phyloP scores from a whole-genome alignment of 192 early-diverging fungal species.

The Rhizoclosmatium sp. region DNA sequence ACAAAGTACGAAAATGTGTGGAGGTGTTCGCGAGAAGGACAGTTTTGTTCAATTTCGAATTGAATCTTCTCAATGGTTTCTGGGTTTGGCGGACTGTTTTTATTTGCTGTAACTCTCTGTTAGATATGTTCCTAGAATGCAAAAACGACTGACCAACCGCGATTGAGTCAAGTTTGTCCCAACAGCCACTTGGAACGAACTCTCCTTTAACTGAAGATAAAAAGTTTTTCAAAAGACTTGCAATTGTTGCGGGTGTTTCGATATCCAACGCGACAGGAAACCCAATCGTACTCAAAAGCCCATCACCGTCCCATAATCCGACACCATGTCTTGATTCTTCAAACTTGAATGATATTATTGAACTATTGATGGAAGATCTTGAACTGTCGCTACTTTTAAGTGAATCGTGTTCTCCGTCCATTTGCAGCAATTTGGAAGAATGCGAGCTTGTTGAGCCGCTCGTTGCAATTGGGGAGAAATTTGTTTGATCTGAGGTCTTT shows the following conservation, averaged over 20 bases:
- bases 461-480: too few species aligned
- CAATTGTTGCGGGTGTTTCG: conserved; percentile 27
- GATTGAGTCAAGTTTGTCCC: conserved; percentile 23
- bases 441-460: too few species aligned
- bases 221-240: conserved; percentile 33
- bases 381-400: too few species aligned
- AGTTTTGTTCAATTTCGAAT: background rate
- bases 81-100: background rate
- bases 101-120: too few species aligned
- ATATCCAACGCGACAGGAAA: conserved; percentile 16
- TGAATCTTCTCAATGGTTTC: conserved; percentile 15
- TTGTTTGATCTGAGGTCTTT: too few species aligned
- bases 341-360: too few species aligned
- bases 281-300: conserved; percentile 5
- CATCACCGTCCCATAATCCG: conserved; percentile 11
- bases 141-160: background rate
- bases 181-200: conserved; percentile 28
- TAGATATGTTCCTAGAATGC: too few species aligned
- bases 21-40: conserved; percentile 31
- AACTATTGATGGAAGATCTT: too few species aligned
- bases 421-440: too few species aligned
- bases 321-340: too few species aligned
- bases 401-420: too few species aligned
- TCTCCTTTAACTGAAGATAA: conserved; percentile 21
- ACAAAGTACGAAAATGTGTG: conserved; percentile 36